Evolutionary conservation across 1,284 basidiomycete species (phyloP), one percentile per base, ranked within the genome.

Genomic region (Leccinum pachyderme): DNA sequence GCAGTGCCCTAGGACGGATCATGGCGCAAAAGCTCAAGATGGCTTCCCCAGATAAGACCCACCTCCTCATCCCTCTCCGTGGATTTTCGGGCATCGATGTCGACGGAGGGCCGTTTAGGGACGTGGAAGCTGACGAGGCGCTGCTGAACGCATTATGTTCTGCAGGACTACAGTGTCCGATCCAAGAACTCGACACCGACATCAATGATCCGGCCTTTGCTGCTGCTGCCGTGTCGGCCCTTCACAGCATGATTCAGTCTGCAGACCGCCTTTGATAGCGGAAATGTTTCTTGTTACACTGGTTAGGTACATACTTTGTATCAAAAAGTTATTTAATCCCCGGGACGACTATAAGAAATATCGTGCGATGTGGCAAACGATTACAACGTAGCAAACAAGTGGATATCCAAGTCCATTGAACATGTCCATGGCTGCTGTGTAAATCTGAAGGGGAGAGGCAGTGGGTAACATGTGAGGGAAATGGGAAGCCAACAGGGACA

Each of bases 371-470:
- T n/a, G n/a, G n/a, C n/a, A 51, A 51, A 76, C 70, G 73, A 74
- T 73, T 79, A 80, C 78, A 81, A 76, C 63, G 68, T 67, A 74
- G 75, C 75, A 75, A 81, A 79, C 75, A 77, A 77, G 74, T 77
- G 77, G 77, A 77, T 76, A 79, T 83, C 81, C 80, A 78, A 75
- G 83, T 86, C 82, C 82, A 77, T 84, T 81, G 77, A 81, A 81
- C 74, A 70, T 76, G 76, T 80, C 81, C 77, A 73, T 76, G 75
- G 77, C 73, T 76, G 68, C 72, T 71, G 58, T 72, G 71, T 68
- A 57, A 53, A 52, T 59, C 56, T 60, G 56, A 63, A 61, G 53
- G 13, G 47, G 33, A n/a, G 52, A 59, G 60, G 60, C 63, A 53
- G 54, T 63, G 62, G 66, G 61, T 62, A 67, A 69, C 66, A 52